Evolutionary conservation across 345 rosid genomes (phyloP).

Genomic region (Streptanthus diversifolius): DNA sequence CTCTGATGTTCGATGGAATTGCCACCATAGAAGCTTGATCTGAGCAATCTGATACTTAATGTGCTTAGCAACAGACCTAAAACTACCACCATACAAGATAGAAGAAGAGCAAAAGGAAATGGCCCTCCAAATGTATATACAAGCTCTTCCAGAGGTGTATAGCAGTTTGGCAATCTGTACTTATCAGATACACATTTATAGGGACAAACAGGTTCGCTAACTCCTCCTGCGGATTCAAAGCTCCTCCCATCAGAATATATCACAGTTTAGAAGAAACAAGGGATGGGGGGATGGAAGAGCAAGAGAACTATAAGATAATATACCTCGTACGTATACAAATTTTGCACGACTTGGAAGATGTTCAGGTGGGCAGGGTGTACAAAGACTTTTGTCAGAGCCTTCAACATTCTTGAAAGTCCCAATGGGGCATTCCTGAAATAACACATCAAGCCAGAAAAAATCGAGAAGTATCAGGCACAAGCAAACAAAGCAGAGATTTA

Average conservation of each 20-base stretch:
- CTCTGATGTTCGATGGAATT: slow-evolving; percentile 62
- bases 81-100: slow-evolving; percentile 63
- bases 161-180: slow-evolving; percentile 95
- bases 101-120: slow-evolving; percentile 68
- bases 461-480: slow-evolving; percentile 8
- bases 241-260: slow-evolving; percentile 28
- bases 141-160: slow-evolving; percentile 94
- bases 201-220: slow-evolving; percentile 61
- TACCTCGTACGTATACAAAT: slow-evolving; percentile 84
- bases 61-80: slow-evolving; percentile 65
- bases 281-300: slow-evolving; percentile 8
- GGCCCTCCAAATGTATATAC: slow-evolving; percentile 93
- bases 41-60: slow-evolving; percentile 66
- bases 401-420: slow-evolving; percentile 86
- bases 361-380: slow-evolving; percentile 77
- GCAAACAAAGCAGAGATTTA: slow-evolving; percentile 4
- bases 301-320: slow-evolving; percentile 5
- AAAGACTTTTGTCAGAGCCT: slow-evolving; percentile 83
- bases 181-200: slow-evolving; percentile 85
- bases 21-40: slow-evolving; percentile 52
- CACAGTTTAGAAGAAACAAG: slow-evolving; percentile 12
- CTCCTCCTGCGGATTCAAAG: slow-evolving; percentile 69
- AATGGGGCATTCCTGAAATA: slow-evolving; percentile 84
- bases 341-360: slow-evolving; percentile 79
- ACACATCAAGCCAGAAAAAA: slow-evolving; percentile 1